Evolutionary conservation across 2,329 filamentous ascomycete species (phyloP), one percentile per base, ranked within the genome.

Genomic region (Diplodia seriata): DNA sequence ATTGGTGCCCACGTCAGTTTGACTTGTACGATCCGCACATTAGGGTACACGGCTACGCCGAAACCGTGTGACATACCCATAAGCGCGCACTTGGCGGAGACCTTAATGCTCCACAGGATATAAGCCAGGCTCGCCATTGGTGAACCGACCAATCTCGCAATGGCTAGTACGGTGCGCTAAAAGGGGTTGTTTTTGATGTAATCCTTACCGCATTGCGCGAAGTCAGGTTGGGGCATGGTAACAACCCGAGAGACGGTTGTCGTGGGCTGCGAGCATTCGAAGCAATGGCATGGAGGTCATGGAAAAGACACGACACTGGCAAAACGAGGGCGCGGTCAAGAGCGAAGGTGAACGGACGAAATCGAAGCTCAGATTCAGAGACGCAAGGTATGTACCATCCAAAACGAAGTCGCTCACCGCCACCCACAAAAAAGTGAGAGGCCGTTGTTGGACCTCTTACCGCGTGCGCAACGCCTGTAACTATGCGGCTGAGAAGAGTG

Each of bases 81-180:
- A 61, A 80, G 57, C 1, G 78, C 79, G 40, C 75, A 77, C 56
- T 79, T 80, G 1, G 76, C 78, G 7, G 76, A 76, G 0, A 80
- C 77, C 53, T 77, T 77, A 71, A 81, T 80, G 57, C 80, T 79
- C 79, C 78, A 81, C 1, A 81, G 72, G 4, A 80, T 77, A 49
- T 79, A 80, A 3, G 74, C 72, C 2, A 80, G 70, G 15, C 73
- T 76, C 4, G 75, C 75, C 67, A 80, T 80, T 0, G 79, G 78
- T 36, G 74, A 77, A 2, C 79, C 78, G 1, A 78, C 70, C 78
- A 78, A 81, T 54, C 78, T 70, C 2, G 73, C 70, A 23, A 79
- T 76, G 6, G 78, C 78, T 12, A 79, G 69, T 1, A 79, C 8
- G 1, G 80, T 81, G n/a, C 73, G n/a, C n/a, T n/a, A n/a, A n/a